Conservation (phyloP, 805 yeast genomes). For the Lipomyces lipofer region DNA sequence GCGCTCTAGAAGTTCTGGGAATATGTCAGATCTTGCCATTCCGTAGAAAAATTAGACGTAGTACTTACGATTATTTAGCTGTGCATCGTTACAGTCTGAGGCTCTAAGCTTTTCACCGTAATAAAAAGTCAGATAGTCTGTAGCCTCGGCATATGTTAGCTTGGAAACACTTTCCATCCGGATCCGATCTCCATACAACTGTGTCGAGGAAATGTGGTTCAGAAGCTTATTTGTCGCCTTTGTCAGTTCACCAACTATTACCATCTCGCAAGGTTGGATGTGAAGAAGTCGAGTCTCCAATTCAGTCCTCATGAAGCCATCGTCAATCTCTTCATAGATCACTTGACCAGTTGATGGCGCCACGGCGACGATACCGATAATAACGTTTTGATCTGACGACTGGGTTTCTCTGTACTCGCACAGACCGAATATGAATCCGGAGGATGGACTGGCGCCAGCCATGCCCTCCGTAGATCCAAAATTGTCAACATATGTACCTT, state of each 20-base stretch:
- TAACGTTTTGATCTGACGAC: constrained; percentile 18
- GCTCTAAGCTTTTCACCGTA: constrained; percentile 10
- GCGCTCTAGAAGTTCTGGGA: constrained; percentile 29
- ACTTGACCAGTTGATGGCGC: constrained; percentile 77
- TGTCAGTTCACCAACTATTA: constrained; percentile 49
- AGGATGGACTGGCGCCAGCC: constrained; percentile 7
- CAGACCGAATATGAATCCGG: constrained; percentile 28
- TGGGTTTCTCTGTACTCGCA: constrained; percentile 13
- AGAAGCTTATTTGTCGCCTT: constrained; percentile 39
- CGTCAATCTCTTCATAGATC: constrained; percentile 68
- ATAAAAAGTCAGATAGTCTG: constrained; percentile 1
- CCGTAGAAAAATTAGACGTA: neutral
- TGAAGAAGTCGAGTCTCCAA: constrained; percentile 74
- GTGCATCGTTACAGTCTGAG: constrained; percentile 16
- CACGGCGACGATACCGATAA: constrained; percentile 57
- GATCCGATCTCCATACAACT: constrained; percentile 7
- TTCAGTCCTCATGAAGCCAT: constrained; percentile 55
- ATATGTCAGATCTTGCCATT: neutral
- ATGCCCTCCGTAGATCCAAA: constrained; percentile 39
- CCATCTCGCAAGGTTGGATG: constrained; percentile 73
- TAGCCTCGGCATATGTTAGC: constrained; percentile 19
- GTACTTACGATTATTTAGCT: neutral
- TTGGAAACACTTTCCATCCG: constrained; percentile 26
- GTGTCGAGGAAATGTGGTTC: constrained; percentile 3
- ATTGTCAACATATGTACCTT: constrained; percentile 78